Conservation (phyloP, 2,329 filamentous ascomycete species). For the Juglanconis oblonga region DNA sequence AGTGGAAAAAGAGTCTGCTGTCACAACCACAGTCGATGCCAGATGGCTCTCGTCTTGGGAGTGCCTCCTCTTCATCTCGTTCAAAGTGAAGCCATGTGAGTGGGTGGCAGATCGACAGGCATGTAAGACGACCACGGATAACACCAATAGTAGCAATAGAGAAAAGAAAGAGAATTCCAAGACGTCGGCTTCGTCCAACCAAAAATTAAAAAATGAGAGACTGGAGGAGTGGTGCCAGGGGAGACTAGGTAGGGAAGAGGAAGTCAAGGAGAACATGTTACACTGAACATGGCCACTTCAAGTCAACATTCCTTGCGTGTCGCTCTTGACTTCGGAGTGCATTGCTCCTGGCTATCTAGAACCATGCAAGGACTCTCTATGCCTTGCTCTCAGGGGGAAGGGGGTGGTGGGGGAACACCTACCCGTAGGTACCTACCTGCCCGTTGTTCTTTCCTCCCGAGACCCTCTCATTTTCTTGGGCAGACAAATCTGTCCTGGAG, state of each 20-base stretch:
- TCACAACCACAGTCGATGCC: constrained; percentile 7
- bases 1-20: not conserved
- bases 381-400: no score
- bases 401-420: no score
- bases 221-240: constrained; percentile 1
- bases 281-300: not conserved
- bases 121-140: not conserved
- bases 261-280: not conserved
- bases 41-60: constrained; percentile 4
- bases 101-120: not conserved
- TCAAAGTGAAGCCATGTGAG: constrained; percentile 1
- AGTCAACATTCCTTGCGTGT: not conserved
- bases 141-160: not conserved
- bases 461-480: not conserved
- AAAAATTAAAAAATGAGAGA: constrained; percentile 1
- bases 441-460: not conserved
- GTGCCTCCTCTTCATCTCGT: constrained; percentile 18
- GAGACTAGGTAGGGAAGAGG: constrained; percentile 16
- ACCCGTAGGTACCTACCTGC: no score
- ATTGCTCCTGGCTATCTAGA: not conserved
- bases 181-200: not conserved
- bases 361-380: not conserved
- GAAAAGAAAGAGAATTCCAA: constrained; percentile 4
- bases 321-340: not conserved
- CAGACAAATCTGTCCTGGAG: not conserved